Conservation (phyloP, 768 basidiomycete genomes). For the Boletus eberwhitei region DNA sequence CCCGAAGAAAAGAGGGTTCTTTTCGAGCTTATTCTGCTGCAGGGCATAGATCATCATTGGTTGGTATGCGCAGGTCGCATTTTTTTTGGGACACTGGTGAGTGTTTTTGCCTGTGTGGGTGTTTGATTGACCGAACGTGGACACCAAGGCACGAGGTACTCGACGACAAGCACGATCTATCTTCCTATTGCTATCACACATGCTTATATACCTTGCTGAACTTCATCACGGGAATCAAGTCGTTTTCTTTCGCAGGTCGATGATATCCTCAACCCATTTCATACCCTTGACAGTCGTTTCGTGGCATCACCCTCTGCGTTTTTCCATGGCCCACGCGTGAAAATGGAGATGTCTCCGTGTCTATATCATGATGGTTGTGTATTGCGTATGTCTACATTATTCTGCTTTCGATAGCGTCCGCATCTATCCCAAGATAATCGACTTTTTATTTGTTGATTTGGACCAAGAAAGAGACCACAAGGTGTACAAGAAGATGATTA, state of each 20-base stretch:
- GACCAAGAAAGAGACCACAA: background rate
- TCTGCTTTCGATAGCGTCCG: conserved; percentile 18
- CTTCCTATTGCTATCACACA: conserved; percentile 32
- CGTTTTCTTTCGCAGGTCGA: conserved; percentile 32
- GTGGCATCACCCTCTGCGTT: conserved; percentile 14
- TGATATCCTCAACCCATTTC: conserved; percentile 22
- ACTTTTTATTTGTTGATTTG: conserved; percentile 14
- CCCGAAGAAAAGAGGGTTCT: conserved; percentile 56
- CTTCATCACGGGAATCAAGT: conserved; percentile 23
- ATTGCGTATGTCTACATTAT: conserved; percentile 32
- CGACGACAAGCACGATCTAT: conserved; percentile 34
- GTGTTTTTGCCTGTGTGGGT: background rate
- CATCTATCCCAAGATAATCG: conserved; percentile 22
- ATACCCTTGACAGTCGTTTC: conserved; percentile 34
- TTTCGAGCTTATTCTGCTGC: conserved; percentile 69
- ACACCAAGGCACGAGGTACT: conserved; percentile 24
- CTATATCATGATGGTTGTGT: conserved; percentile 28
- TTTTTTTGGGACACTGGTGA: conserved; percentile 24
- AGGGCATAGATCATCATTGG: conserved; percentile 44
- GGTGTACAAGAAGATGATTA: conserved; percentile 9
- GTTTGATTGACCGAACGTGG: background rate
- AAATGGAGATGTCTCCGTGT: conserved; percentile 22
- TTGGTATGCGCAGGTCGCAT: conserved; percentile 30
- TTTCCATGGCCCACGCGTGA: conserved; percentile 3
- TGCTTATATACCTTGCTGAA: conserved; percentile 33